These are phyloP conservation scores for Polygonum aviculare DNA, from an alignment of 148 eudicot genomes.

Conservation along the genomic window DNA sequence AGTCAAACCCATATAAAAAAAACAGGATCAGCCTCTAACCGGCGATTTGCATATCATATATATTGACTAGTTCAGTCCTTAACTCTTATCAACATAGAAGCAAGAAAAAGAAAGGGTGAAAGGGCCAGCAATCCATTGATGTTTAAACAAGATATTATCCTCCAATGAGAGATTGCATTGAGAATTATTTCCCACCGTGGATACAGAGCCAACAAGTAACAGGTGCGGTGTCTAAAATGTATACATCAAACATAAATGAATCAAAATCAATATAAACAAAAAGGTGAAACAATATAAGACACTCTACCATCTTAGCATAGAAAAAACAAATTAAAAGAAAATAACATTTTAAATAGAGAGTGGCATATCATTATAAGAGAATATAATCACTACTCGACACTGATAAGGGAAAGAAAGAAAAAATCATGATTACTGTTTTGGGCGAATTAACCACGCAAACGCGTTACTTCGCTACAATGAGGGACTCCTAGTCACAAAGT, in stretches of 20 bases:
- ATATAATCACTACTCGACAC: background rate
- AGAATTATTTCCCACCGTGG: slow-evolving; percentile 77
- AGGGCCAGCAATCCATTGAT: background rate
- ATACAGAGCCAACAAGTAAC: slow-evolving; percentile 38
- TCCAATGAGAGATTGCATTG: slow-evolving; percentile 61
- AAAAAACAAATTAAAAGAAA: background rate
- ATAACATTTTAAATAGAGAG: background rate
- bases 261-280: background rate
- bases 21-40: too few species aligned
- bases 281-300: background rate
- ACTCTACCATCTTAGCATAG: background rate
- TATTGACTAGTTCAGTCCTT: too few species aligned
- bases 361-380: background rate
- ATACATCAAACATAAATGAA: background rate
- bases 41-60: too few species aligned
- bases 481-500: too few species aligned
- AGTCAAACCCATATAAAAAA: too few species aligned
- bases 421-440: background rate
- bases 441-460: too few species aligned
- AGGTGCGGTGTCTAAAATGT: slow-evolving; percentile 57
- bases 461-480: too few species aligned
- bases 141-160: slow-evolving; percentile 23
- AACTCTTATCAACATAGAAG: background rate
- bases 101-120: background rate
- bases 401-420: background rate